A percentile compares a stretch with the other conserved stretches of the same genome.
These are phyloP conservation scores for Aspergillus phoenicis DNA, from an alignment of 2,329 filamentous ascomycete species.

Conservation along the genomic window DNA sequence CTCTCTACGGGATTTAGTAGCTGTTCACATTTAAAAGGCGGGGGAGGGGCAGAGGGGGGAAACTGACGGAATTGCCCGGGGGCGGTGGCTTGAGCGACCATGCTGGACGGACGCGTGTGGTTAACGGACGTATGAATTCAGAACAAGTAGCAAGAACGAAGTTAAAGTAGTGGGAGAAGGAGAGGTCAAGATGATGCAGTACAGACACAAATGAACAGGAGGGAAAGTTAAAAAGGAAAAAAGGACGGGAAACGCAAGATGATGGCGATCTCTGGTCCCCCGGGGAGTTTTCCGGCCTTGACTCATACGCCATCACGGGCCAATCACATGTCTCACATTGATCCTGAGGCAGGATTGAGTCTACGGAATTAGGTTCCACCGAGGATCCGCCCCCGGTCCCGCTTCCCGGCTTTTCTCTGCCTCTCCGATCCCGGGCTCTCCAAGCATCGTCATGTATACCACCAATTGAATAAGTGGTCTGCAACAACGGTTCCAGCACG, in stretches of 20 bases:
- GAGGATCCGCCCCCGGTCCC: neutral
- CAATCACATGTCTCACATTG: neutral
- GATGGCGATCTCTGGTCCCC: neutral
- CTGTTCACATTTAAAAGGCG: conserved; percentile 29
- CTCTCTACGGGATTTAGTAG: conserved; percentile 61
- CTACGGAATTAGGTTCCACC: neutral
- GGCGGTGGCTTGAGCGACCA: conserved; percentile 29
- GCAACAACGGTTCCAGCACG: too few species aligned
- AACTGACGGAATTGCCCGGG: conserved; percentile 43
- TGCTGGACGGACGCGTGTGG: conserved; percentile 15
- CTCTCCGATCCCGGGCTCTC: too few species aligned
- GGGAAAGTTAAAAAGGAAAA: neutral
- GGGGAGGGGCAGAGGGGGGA: conserved; percentile 24
- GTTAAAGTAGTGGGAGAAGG: neutral
- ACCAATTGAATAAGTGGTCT: too few species aligned
- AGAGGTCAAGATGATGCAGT: neutral
- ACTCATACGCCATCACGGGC: conserved; percentile 5
- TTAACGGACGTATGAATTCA: neutral
- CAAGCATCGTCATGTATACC: too few species aligned
- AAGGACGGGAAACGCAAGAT: neutral
- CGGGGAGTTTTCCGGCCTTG: conserved; percentile 4
- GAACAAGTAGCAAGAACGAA: neutral
- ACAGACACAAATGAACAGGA: neutral
- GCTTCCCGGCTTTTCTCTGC: neutral
- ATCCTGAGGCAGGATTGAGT: neutral